Evolutionary conservation across 257 asterid species (phyloP), one percentile per base, ranked within the genome.

Genomic region (Fraxinus cuspidata): DNA sequence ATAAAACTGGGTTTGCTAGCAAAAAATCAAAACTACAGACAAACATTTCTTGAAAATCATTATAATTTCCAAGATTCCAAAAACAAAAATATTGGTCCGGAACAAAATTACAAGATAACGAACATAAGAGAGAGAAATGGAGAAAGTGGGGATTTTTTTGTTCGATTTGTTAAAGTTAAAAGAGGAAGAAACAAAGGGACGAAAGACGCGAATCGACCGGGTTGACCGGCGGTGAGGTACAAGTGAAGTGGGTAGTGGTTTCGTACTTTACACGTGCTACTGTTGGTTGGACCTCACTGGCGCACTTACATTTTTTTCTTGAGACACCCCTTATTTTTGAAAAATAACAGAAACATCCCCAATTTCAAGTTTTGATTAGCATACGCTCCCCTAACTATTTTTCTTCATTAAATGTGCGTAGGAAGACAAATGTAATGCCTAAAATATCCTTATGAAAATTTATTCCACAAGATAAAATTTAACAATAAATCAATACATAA

Each of bases 181-280:
- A 35, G 2, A n/a, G 69, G 27, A 63, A 10, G 1, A n/a, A 63
- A 63, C 35, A 27, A 27, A 63, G 35, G 34, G 29, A 63, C 19
- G 13, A 63, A 3, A 0, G 69, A 63, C 69, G 34, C 69, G 69
- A 27, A 23, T 18, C 27, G n/a, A 63, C 18, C 0, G 35, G 69
- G 69, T 63, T 63, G 69, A 63, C 69, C 12, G 34, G n/a, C 8
- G 32, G 69, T 25, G 3, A 23, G 35, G 69, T 63, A 63, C 69
- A 25, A 63, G 35, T 63, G 69, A 63, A 25, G 34, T 25, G 69
- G 7, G 34, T 25, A 29, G 32, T 63, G 69, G 69, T 25, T 25
- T 63, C 69, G 12, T 25, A 63, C 69, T 63, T 63, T 63, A 63
- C 69, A 63, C 32, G 69, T 11, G 34, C 69, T 25, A 63, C 34